A percentile compares a stretch with the other conserved stretches of the same genome.
Conservation (phyloP, 1,284 basidiomycete genomes). For the Tilletiaria anomala region DNA sequence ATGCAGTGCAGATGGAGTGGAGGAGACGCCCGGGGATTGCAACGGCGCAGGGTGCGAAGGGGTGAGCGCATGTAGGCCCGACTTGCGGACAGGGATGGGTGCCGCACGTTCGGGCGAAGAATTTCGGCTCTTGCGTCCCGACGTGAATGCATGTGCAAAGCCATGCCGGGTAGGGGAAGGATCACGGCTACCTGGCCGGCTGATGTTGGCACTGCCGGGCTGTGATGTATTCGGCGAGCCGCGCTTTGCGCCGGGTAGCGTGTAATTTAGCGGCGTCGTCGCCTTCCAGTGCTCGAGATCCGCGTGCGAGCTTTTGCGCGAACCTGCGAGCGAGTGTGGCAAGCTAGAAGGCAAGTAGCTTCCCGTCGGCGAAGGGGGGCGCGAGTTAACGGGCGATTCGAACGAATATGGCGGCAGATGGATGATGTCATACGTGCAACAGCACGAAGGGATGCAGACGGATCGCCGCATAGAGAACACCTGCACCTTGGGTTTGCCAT, state of each 20-base stretch:
- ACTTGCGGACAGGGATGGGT: slow-evolving; percentile 4
- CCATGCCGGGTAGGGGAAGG: slow-evolving; percentile 21
- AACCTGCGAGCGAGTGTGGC: too few relatives aligned
- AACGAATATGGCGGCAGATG: slow-evolving; percentile 36
- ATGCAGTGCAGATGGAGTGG: too few relatives aligned
- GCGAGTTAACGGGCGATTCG: slow-evolving; percentile 21
- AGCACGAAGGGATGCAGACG: slow-evolving; percentile 28
- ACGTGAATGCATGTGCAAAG: slow-evolving; percentile 9
- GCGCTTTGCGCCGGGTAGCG: slow-evolving; percentile 19
- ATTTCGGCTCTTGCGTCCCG: neutral
- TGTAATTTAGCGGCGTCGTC: slow-evolving; percentile 19
- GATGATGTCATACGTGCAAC: slow-evolving; percentile 31
- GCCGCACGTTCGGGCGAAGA: neutral
- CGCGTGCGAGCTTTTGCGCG: too few relatives aligned
- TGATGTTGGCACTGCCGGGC: too few relatives aligned
- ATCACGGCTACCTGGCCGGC: slow-evolving; percentile 17
- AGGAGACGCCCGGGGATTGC: too few relatives aligned
- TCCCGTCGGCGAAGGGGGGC: slow-evolving; percentile 17
- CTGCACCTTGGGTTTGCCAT: slow-evolving; percentile 33
- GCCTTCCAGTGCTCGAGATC: slow-evolving; percentile 27
- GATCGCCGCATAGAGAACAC: slow-evolving; percentile 34
- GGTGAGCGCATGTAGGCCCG: slow-evolving; percentile 2
- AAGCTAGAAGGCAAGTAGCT: too few relatives aligned
- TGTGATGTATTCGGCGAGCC: too few relatives aligned
- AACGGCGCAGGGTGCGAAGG: slow-evolving; percentile 1